phyloP scores from a whole-genome alignment of 257 asterid genomes.

The Nicotiana tomentosiformis region DNA sequence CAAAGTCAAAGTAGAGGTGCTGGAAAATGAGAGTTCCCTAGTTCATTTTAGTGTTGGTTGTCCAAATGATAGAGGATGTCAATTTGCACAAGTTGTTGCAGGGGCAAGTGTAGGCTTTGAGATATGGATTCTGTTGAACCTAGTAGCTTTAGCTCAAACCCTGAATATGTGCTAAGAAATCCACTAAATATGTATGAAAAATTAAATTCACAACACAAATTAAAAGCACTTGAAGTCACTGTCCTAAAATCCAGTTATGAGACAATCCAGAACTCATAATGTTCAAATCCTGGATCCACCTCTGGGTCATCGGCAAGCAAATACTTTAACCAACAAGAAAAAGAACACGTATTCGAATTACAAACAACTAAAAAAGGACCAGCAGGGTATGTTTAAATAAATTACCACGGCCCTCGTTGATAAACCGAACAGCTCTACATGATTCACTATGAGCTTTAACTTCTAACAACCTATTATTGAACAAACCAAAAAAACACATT shows the following conservation, averaged over 20 bases:
- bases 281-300: no score
- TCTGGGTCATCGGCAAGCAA: not conserved
- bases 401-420: slow-evolving; percentile 82
- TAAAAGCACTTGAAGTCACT: no score
- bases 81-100: not conserved
- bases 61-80: not conserved
- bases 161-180: no score
- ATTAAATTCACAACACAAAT: no score
- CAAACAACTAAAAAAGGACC: not conserved
- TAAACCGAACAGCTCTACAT: slow-evolving; percentile 80
- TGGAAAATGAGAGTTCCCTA: not conserved
- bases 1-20: not conserved
- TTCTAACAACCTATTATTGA: slow-evolving; percentile 46
- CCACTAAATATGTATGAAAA: no score
- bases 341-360: not conserved
- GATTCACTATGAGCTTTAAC: slow-evolving; percentile 80
- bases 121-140: no score
- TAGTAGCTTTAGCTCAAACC: no score
- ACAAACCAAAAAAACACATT: not conserved
- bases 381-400: not conserved
- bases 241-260: no score
- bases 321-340: not conserved
- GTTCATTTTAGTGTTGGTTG: not conserved
- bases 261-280: no score
- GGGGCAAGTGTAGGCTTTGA: no score